These are phyloP conservation scores for Leucogyrophana mollusca DNA, from an alignment of 768 basidiomycete species.

Conservation along the genomic window DNA sequence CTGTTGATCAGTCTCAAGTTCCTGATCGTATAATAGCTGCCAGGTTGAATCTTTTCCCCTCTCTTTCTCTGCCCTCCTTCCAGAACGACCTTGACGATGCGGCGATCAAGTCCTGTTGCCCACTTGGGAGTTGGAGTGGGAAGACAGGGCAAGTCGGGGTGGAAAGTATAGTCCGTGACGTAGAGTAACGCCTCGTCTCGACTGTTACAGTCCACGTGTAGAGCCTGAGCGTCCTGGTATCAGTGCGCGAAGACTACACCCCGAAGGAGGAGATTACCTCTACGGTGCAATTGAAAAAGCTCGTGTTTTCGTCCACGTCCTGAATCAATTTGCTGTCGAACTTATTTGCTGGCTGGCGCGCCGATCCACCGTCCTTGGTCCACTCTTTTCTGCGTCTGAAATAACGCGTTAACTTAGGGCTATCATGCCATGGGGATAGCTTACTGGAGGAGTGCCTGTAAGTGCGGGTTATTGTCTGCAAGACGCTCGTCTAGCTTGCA, in stretches of 20 bases:
- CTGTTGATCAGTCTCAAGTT: conserved; percentile 49
- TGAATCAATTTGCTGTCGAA: conserved; percentile 48
- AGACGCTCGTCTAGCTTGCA: conserved; percentile 40
- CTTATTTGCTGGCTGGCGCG: conserved; percentile 21
- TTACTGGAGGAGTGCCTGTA: conserved; percentile 54
- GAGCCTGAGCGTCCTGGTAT: conserved; percentile 49
- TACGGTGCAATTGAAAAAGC: conserved; percentile 54
- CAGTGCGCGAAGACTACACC: neutral
- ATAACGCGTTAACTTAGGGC: conserved; percentile 5
- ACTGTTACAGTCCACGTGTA: conserved; percentile 37
- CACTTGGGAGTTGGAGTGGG: conserved; percentile 30
- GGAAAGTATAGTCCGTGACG: conserved; percentile 65
- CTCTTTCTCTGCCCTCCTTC: conserved; percentile 45
- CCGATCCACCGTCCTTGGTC: conserved; percentile 26
- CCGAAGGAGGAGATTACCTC: conserved; percentile 40
- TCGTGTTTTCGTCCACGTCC: conserved; percentile 39
- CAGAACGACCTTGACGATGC: conserved; percentile 51
- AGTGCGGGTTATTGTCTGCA: conserved; percentile 30
- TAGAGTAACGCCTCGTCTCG: conserved; percentile 41
- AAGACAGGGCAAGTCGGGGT: conserved; percentile 38
- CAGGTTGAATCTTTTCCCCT: conserved; percentile 36
- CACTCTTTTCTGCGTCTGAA: conserved; percentile 52
- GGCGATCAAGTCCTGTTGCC: conserved; percentile 46
- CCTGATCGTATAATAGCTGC: conserved; percentile 45
- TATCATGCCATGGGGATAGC: neutral